A percentile compares a stretch with the other conserved stretches of the same genome.
Evolutionary conservation across 2,329 filamentous ascomycete species (phyloP).

Genomic region (Harringtonia lauricola): DNA sequence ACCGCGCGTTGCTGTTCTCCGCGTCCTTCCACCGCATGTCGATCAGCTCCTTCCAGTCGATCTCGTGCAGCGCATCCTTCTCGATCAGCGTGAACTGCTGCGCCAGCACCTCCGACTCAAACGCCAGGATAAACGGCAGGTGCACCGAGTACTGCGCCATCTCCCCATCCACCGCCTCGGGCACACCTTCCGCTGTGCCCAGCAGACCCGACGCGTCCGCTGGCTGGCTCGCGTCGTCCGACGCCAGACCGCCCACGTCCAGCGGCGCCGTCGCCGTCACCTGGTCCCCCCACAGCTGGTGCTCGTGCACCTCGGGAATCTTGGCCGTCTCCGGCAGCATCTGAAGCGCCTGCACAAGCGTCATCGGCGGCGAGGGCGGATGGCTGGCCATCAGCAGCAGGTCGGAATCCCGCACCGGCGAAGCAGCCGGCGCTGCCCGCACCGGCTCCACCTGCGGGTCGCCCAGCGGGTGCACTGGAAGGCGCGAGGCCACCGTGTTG

Average conservation of each 20-base stretch:
- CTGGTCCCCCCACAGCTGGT: conserved; percentile 30
- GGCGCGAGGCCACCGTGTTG: conserved; percentile 21
- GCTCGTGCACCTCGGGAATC: conserved; percentile 26
- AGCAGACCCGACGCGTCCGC: conserved; percentile 18
- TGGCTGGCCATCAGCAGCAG: conserved; percentile 9
- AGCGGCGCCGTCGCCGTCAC: no score
- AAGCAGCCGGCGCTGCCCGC: background rate
- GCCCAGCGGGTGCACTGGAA: conserved; percentile 25
- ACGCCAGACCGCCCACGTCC: no score
- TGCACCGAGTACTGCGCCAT: conserved; percentile 40
- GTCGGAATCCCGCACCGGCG: conserved; percentile 10
- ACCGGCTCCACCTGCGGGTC: conserved; percentile 12
- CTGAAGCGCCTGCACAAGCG: conserved; percentile 34
- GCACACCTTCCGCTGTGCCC: conserved; percentile 22
- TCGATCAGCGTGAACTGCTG: conserved; percentile 80
- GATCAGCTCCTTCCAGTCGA: conserved; percentile 80
- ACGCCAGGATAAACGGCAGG: conserved; percentile 70
- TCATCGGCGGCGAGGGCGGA: conserved; percentile 34
- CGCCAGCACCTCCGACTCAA: conserved; percentile 67
- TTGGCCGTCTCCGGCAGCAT: conserved; percentile 27
- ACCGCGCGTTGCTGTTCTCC: conserved; percentile 51
- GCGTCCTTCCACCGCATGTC: conserved; percentile 73
- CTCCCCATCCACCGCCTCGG: conserved; percentile 17
- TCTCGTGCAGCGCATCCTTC: conserved; percentile 75
- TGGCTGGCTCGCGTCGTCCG: no score